These are phyloP conservation scores for Fusarium oligoseptatum DNA, from an alignment of 2,329 filamentous ascomycete species.

Conservation along the genomic window DNA sequence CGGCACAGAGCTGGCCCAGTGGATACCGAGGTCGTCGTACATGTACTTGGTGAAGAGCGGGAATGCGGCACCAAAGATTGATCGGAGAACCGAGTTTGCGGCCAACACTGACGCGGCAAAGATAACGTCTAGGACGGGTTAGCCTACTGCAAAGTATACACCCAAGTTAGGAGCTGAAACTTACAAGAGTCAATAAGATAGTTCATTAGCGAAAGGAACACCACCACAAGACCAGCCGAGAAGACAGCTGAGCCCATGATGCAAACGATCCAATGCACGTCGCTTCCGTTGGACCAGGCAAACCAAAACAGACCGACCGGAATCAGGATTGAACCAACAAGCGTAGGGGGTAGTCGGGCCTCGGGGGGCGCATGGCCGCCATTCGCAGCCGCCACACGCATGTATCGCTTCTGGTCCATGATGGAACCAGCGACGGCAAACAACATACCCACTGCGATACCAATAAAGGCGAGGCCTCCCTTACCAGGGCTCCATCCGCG, in stretches of 20 bases:
- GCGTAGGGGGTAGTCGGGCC: conserved; percentile 69
- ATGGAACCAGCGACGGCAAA: conserved; percentile 66
- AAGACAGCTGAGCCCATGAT: conserved; percentile 61
- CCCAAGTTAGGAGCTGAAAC: conserved; percentile 11
- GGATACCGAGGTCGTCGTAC: conserved; percentile 73
- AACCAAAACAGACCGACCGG: conserved; percentile 76
- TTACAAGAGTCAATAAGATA: conserved; percentile 75
- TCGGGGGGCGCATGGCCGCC: conserved; percentile 74
- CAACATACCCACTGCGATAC: conserved; percentile 74
- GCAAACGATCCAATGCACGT: conserved; percentile 70
- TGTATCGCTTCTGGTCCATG: conserved; percentile 67
- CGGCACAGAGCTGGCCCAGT: conserved; percentile 81
- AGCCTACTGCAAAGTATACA: conserved; percentile 5
- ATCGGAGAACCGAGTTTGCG: conserved; percentile 78
- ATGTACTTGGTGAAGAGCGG: conserved; percentile 77
- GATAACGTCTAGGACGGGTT: conserved; percentile 67
- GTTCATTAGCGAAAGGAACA: conserved; percentile 75
- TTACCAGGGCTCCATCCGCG: conserved; percentile 71
- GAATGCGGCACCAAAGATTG: conserved; percentile 79
- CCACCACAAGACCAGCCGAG: conserved; percentile 70
- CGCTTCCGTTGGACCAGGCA: conserved; percentile 71
- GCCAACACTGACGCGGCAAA: conserved; percentile 83
- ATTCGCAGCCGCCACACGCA: conserved; percentile 56
- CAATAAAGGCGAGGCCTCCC: conserved; percentile 72
- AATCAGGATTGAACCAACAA: conserved; percentile 70